phyloP scores from a whole-genome alignment of 129 eudicot genomes.

The sunflower (Helianthus annuus) region DNA sequence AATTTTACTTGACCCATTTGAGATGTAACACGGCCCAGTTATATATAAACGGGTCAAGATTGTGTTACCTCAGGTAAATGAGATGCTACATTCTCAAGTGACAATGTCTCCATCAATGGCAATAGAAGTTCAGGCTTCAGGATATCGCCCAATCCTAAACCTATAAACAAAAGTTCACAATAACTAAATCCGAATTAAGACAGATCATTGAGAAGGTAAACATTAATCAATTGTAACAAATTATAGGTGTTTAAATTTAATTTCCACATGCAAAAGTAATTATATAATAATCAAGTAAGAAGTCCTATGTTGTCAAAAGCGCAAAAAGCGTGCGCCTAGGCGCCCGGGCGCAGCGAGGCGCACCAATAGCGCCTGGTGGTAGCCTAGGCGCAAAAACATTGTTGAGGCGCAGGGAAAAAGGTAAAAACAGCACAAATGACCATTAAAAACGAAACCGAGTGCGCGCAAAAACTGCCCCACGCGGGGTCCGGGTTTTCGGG shows the following conservation, averaged over 20 bases:
- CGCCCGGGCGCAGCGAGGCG: too few relatives aligned
- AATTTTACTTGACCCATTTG: background rate
- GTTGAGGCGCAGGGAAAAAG: too few relatives aligned
- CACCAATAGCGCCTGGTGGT: too few relatives aligned
- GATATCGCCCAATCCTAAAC: conserved; percentile 89
- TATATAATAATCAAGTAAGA: too few relatives aligned
- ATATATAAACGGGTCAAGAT: background rate
- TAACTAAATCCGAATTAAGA: background rate
- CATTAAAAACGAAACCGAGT: too few relatives aligned
- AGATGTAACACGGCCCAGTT: background rate
- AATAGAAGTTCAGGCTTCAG: conserved; percentile 80
- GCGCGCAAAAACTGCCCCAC: too few relatives aligned
- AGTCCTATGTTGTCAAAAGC: too few relatives aligned
- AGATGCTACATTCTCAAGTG: conserved; percentile 66
- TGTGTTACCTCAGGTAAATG: conserved; percentile 85
- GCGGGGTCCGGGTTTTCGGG: too few relatives aligned
- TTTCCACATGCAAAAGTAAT: background rate
- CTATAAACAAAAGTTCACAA: conserved; percentile 32
- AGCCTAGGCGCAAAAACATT: too few relatives aligned
- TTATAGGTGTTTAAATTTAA: background rate
- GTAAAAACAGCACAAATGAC: too few relatives aligned
- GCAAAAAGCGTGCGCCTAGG: too few relatives aligned
- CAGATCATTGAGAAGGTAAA: background rate
- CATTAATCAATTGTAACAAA: background rate
- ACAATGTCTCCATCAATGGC: conserved; percentile 68